These are phyloP conservation scores for Colletotrichum truncatum DNA, from an alignment of 2,329 filamentous ascomycete species.

Conservation along the genomic window DNA sequence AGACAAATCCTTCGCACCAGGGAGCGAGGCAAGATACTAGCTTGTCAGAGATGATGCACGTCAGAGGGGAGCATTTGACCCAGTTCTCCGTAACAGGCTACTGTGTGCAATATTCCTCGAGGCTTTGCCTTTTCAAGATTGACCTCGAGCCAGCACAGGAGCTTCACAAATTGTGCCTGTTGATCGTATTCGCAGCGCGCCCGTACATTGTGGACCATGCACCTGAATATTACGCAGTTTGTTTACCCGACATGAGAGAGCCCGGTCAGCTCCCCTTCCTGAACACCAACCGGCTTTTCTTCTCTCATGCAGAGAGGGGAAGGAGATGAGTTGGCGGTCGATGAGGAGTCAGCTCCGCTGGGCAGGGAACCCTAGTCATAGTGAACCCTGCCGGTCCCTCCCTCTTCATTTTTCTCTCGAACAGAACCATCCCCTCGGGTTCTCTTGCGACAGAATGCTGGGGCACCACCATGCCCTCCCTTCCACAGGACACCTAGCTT, in stretches of 20 bases:
- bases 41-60: constrained; percentile 20
- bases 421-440: constrained; percentile 27
- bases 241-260: constrained; percentile 25
- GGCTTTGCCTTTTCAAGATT: not conserved
- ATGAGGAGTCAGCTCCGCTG: constrained; percentile 21
- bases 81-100: not conserved
- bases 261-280: constrained; percentile 7
- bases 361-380: constrained; percentile 20
- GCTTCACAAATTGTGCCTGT: not conserved
- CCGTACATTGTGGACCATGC: constrained; percentile 11
- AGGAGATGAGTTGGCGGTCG: constrained; percentile 28
- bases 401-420: constrained; percentile 24
- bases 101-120: constrained; percentile 1
- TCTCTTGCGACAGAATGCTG: constrained; percentile 21
- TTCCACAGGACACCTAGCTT: not conserved
- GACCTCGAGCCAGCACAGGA: not conserved
- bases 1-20: constrained; percentile 1
- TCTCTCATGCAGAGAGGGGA: constrained; percentile 20
- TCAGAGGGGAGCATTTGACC: constrained; percentile 18
- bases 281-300: not conserved
- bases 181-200: not conserved
- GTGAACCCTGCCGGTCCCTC: constrained; percentile 20
- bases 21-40: constrained; percentile 10
- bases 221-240: constrained; percentile 1
- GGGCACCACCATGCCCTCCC: constrained; percentile 14